Conservation (phyloP, 2,329 filamentous ascomycete species). For the Aspergillus oerlinghausenensis region DNA sequence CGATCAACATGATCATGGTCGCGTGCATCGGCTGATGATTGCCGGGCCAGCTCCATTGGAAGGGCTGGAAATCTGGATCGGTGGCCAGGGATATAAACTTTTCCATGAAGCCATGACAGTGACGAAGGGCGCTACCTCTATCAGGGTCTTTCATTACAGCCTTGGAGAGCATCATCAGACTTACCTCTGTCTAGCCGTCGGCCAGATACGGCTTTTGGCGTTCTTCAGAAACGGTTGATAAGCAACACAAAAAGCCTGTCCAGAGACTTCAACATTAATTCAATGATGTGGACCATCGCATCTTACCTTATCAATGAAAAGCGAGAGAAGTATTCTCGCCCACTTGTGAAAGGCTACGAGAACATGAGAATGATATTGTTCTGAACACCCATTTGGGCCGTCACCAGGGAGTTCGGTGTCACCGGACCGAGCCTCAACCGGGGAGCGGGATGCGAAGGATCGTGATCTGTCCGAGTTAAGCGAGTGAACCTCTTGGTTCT, state of each 20-base stretch:
- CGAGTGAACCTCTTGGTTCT: slow-evolving; percentile 17
- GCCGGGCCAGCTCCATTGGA: slow-evolving; percentile 47
- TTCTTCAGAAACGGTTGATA: slow-evolving; percentile 48
- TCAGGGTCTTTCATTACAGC: slow-evolving; percentile 3
- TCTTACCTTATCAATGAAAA: slow-evolving; percentile 43
- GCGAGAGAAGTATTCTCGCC: slow-evolving; percentile 41
- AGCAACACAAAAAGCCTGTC: slow-evolving; percentile 42
- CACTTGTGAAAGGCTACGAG: slow-evolving; percentile 45
- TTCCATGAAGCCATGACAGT: slow-evolving; percentile 46
- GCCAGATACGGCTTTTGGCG: slow-evolving; percentile 45
- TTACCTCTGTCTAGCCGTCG: slow-evolving; percentile 42
- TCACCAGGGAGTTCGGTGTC: slow-evolving; percentile 34
- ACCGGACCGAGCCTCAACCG: slow-evolving; percentile 19
- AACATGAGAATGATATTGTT: slow-evolving; percentile 42
- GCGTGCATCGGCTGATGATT: slow-evolving; percentile 24
- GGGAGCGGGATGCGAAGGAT: slow-evolving; percentile 27
- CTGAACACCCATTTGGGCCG: slow-evolving; percentile 32
- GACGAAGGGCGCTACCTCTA: slow-evolving; percentile 38
- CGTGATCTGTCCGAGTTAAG: slow-evolving; percentile 15
- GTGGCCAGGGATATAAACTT: slow-evolving; percentile 46
- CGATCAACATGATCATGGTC: slow-evolving; percentile 45
- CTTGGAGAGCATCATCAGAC: neutral
- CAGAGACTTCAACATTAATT: slow-evolving; percentile 7
- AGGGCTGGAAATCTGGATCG: slow-evolving; percentile 45
- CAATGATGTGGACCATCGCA: neutral